Conservation (phyloP, 83 land plant species). For the Picea abies region DNA sequence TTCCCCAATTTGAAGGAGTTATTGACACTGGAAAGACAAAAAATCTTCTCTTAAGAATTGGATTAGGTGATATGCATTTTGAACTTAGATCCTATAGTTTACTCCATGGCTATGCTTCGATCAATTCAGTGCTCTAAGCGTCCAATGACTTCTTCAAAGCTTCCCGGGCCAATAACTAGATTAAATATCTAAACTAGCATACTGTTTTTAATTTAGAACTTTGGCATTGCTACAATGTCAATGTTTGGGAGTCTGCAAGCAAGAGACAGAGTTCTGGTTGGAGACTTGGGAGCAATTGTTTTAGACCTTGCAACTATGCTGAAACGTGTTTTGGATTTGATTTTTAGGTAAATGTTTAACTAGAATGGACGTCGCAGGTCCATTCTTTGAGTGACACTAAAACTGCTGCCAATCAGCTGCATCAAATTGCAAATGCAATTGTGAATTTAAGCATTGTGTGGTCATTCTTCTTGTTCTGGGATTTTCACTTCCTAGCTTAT, state of each 20-base stretch:
- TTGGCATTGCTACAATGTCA: neutral
- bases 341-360: slow-evolving; percentile 58
- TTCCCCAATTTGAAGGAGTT: slow-evolving; percentile 43
- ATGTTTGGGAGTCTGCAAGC: neutral
- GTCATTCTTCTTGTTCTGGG: slow-evolving; percentile 55
- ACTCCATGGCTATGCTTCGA: no score
- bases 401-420: slow-evolving; percentile 63
- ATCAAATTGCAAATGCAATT: slow-evolving; percentile 42
- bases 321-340: neutral
- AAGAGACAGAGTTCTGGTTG: no score
- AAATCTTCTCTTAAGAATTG: slow-evolving; percentile 46
- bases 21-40: slow-evolving; percentile 41
- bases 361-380: slow-evolving; percentile 53
- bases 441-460: slow-evolving; percentile 22
- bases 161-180: no score
- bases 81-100: neutral
- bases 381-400: slow-evolving; percentile 67
- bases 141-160: no score
- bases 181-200: no score
- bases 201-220: neutral
- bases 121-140: no score
- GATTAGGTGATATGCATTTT: slow-evolving; percentile 69
- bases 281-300: neutral
- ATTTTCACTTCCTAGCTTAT: slow-evolving; percentile 54
- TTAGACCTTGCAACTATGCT: neutral